Evolutionary conservation across 2,329 filamentous ascomycete species (phyloP).

Genomic region (Trichoderma sp.): DNA sequence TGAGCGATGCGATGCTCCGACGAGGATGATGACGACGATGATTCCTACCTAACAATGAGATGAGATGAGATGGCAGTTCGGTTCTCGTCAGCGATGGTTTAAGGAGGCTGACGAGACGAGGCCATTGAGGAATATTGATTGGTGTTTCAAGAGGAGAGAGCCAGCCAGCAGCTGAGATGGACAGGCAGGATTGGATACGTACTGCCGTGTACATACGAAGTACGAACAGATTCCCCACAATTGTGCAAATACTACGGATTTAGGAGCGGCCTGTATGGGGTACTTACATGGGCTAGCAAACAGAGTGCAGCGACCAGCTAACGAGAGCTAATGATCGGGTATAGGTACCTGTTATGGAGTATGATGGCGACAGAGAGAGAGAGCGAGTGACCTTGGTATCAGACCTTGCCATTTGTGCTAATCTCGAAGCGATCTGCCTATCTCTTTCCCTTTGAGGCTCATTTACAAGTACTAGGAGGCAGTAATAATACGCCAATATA

Average conservation of each 20-base stretch:
- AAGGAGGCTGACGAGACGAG: constrained; percentile 2
- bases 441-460: neutral
- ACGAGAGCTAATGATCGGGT: neutral
- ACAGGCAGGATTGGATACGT: neutral
- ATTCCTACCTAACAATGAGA: neutral
- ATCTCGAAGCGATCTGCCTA: neutral
- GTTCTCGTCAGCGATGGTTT: neutral
- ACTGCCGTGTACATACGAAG: neutral
- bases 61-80: neutral
- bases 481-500: neutral
- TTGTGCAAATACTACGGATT: neutral
- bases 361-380: neutral
- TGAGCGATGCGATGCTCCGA: neutral
- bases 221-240: neutral
- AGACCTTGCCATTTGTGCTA: neutral
- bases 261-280: neutral
- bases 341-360: neutral
- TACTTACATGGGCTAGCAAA: neutral
- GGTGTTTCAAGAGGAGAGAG: constrained; percentile 1
- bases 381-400: neutral
- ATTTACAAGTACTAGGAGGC: neutral
- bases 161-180: neutral
- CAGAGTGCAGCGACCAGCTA: neutral
- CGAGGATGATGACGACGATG: neutral
- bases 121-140: neutral